Evolutionary conservation across 331 rosid genomes (phyloP).

Genomic region (Erythrophleum ivorense): DNA sequence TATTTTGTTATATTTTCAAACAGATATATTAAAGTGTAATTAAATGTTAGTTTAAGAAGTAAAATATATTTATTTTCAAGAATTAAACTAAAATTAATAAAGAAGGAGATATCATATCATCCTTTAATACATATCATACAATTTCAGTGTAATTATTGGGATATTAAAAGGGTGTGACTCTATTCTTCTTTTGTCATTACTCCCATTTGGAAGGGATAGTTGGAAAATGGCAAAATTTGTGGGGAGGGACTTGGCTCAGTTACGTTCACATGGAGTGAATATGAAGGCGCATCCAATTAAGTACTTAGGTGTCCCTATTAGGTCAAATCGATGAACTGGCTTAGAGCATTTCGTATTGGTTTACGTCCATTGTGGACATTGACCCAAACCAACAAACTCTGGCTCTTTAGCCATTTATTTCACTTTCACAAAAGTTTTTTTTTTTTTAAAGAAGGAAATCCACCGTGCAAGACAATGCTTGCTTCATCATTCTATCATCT

Average conservation of each 20-base stretch:
- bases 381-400: conserved; percentile 34
- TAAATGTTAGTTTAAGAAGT: too few relatives aligned
- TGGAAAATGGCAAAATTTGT: background rate
- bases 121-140: too few relatives aligned
- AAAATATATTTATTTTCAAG: too few relatives aligned
- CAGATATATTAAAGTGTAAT: too few relatives aligned
- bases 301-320: conserved; percentile 26
- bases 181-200: too few relatives aligned
- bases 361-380: conserved; percentile 28
- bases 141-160: too few relatives aligned
- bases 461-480: conserved; percentile 29
- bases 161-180: too few relatives aligned
- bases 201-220: background rate
- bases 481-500: background rate
- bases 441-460: background rate
- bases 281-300: conserved; percentile 42
- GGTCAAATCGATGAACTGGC: conserved; percentile 48
- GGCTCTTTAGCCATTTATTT: conserved; percentile 1
- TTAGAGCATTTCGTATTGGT: conserved; percentile 32
- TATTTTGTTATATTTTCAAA: too few relatives aligned
- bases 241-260: background rate
- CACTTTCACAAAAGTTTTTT: background rate
- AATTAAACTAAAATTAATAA: too few relatives aligned
- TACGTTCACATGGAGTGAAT: conserved; percentile 33
- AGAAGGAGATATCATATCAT: too few relatives aligned